Conservation (phyloP, 2,329 filamentous ascomycete species). For the Davidsoniella eucalypti region DNA sequence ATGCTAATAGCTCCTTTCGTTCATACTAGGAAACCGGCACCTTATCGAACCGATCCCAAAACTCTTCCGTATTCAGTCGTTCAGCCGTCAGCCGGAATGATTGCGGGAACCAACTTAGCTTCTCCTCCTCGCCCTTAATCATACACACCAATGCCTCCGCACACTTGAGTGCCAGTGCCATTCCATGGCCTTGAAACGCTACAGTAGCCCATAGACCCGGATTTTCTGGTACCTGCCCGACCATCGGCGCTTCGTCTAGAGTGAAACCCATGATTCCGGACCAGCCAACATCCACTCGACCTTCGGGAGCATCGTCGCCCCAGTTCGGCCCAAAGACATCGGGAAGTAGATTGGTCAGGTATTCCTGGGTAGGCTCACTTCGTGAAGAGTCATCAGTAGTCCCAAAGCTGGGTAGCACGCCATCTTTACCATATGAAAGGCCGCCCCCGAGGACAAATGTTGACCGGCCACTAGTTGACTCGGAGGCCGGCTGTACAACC, state of each 20-base stretch:
- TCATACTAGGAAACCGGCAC: neutral
- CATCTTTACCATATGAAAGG: slow-evolving; percentile 23
- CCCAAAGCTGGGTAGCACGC: slow-evolving; percentile 33
- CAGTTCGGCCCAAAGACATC: slow-evolving; percentile 37
- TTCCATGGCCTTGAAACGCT: slow-evolving; percentile 50
- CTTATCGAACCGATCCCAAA: slow-evolving; percentile 9
- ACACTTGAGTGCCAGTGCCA: slow-evolving; percentile 45
- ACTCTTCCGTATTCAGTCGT: slow-evolving; percentile 7
- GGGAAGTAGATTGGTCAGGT: slow-evolving; percentile 27
- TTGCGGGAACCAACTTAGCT: slow-evolving; percentile 35
- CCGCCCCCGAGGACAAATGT: slow-evolving; percentile 46
- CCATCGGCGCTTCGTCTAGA: slow-evolving; percentile 34
- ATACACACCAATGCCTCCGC: slow-evolving; percentile 40
- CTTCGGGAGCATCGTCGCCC: slow-evolving; percentile 23
- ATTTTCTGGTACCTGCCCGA: slow-evolving; percentile 30
- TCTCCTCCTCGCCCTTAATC: slow-evolving; percentile 24
- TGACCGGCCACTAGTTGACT: slow-evolving; percentile 27
- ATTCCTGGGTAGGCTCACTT: slow-evolving; percentile 33
- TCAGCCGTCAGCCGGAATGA: slow-evolving; percentile 22
- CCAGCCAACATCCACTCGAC: slow-evolving; percentile 30
- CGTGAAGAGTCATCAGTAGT: slow-evolving; percentile 37
- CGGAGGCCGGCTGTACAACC: slow-evolving; percentile 34
- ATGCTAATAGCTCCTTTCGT: neutral
- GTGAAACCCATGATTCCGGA: slow-evolving; percentile 41
- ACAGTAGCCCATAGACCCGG: slow-evolving; percentile 37